These are phyloP conservation scores for Ophiostoma pallidulum DNA, from an alignment of 2,329 filamentous ascomycete species.

Conservation along the genomic window DNA sequence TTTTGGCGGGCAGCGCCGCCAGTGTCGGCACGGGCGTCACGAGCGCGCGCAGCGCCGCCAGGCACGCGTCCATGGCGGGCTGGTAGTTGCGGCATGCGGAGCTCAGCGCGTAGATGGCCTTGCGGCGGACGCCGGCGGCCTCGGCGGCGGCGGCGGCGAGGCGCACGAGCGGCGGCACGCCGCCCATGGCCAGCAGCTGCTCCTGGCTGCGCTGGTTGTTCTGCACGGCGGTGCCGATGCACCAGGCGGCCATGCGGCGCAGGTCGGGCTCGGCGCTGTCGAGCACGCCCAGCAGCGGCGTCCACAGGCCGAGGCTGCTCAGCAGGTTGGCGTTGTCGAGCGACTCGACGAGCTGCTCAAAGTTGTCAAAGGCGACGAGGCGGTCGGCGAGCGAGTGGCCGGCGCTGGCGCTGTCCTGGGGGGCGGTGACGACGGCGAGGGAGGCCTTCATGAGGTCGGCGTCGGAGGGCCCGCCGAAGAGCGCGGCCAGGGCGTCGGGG, in stretches of 20 bases:
- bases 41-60: constrained; percentile 40
- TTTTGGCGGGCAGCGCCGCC: constrained; percentile 44
- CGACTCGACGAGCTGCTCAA: constrained; percentile 83
- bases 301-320: constrained; percentile 69
- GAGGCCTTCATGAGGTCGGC: constrained; percentile 83
- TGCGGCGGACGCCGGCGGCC: constrained; percentile 56
- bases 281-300: constrained; percentile 63
- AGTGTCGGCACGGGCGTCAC: constrained; percentile 25
- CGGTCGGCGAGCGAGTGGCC: constrained; percentile 62
- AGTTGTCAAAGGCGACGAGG: constrained; percentile 83
- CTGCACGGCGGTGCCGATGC: constrained; percentile 86
- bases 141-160: constrained; percentile 53
- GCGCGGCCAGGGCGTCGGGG: constrained; percentile 59
- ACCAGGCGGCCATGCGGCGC: constrained; percentile 85
- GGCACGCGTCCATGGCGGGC: constrained; percentile 62
- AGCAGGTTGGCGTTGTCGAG: constrained; percentile 98
- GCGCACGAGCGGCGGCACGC: constrained; percentile 58
- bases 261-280: constrained; percentile 60
- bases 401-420: constrained; percentile 16
- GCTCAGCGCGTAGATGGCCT: constrained; percentile 83
- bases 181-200: constrained; percentile 52
- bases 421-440: constrained; percentile 64
- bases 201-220: constrained; percentile 87
- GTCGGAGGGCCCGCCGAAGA: constrained; percentile 79
- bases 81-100: constrained; percentile 84